Conservation (phyloP, 495 filamentous ascomycete genomes). For the Clavariopsis aquatica region DNA sequence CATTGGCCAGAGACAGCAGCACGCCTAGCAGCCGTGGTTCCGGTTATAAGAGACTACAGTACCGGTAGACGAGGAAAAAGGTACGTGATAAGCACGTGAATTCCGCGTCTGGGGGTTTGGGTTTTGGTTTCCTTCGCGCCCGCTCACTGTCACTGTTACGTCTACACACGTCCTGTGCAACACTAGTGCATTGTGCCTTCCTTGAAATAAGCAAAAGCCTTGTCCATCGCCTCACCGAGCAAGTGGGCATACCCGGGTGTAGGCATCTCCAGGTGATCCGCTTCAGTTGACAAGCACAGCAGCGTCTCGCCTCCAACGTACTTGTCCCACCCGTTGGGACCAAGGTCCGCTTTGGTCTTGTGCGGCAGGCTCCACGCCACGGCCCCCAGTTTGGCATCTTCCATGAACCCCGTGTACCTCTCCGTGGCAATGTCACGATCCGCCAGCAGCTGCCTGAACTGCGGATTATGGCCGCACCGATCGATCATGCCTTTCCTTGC, state of each 20-base stretch:
- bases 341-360: conserved; percentile 25
- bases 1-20: too few relatives aligned
- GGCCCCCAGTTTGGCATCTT: conserved; percentile 29
- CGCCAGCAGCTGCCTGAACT: conserved; percentile 5
- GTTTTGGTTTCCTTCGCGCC: too few relatives aligned
- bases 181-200: too few relatives aligned
- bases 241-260: conserved; percentile 25
- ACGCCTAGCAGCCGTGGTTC: too few relatives aligned
- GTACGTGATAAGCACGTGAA: too few relatives aligned
- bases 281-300: conserved; percentile 11
- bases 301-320: conserved; percentile 25
- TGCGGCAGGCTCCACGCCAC: conserved; percentile 23
- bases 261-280: conserved; percentile 30
- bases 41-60: too few relatives aligned
- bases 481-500: conserved; percentile 28
- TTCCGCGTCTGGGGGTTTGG: too few relatives aligned
- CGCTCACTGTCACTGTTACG: too few relatives aligned
- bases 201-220: conserved; percentile 12
- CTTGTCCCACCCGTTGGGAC: conserved; percentile 34
- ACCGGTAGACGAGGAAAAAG: too few relatives aligned
- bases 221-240: conserved; percentile 25
- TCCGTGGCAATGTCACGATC: conserved; percentile 3
- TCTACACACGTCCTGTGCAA: too few relatives aligned
- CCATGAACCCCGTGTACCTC: conserved; percentile 26
- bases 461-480: conserved; percentile 12